phyloP scores from a whole-genome alignment of 371 early-diverging fungal genomes.

The Smittium mucronatum region DNA sequence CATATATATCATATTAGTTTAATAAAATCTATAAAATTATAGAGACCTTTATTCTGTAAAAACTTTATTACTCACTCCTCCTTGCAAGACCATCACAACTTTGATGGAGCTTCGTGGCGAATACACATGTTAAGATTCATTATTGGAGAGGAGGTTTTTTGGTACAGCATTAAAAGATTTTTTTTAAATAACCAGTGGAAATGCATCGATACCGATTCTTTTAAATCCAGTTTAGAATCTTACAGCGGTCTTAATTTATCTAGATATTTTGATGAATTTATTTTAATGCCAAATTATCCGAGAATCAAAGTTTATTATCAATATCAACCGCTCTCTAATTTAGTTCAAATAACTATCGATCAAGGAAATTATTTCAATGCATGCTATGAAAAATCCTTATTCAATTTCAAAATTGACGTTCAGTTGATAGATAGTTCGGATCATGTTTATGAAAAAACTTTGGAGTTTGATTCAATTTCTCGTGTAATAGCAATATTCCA shows the following conservation, averaged over 20 bases:
- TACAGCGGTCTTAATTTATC: not conserved
- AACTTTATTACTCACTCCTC: not conserved
- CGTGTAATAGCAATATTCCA: not conserved
- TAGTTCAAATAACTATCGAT: constrained; percentile 9
- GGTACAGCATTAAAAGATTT: not conserved
- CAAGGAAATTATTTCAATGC: not conserved
- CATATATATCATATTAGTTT: not conserved
- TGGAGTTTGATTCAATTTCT: not conserved
- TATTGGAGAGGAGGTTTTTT: constrained; percentile 6
- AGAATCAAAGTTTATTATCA: constrained; percentile 6
- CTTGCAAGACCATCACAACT: not conserved
- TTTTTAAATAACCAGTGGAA: not conserved
- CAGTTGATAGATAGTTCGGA: not conserved
- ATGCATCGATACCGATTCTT: not conserved
- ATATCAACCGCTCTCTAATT: not conserved
- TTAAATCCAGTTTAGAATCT: not conserved
- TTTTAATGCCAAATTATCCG: constrained; percentile 5
- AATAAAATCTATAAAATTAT: not conserved
- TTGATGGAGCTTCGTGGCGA: constrained; percentile 4
- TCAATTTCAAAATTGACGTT: constrained; percentile 3
- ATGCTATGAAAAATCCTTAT: not conserved
- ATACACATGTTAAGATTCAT: not conserved
- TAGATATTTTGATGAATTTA: constrained; percentile 10
- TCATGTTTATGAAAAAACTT: not conserved
- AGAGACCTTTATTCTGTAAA: constrained; percentile 6